A percentile compares a stretch with the other conserved stretches of the same genome.
Evolutionary conservation across 257 asterid genomes (phyloP).

Genomic region (Haberlea rhodopensis): DNA sequence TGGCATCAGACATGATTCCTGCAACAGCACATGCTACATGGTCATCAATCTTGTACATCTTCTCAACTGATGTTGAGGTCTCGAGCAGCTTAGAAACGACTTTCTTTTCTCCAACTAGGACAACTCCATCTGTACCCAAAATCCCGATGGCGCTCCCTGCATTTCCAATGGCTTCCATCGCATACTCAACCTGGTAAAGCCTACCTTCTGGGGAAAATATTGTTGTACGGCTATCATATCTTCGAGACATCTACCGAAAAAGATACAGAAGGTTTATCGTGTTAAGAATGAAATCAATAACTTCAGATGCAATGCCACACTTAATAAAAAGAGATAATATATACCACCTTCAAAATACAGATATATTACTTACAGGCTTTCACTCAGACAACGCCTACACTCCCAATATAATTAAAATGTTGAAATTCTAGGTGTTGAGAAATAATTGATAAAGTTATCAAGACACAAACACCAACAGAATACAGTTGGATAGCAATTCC

Average conservation of each 20-base stretch:
- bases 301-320: not conserved
- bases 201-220: slow-evolving; percentile 97
- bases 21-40: slow-evolving; percentile 96
- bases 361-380: not conserved
- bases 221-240: slow-evolving; percentile 93
- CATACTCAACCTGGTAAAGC: slow-evolving; percentile 89
- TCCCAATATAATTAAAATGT: not conserved
- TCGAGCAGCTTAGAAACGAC: slow-evolving; percentile 89
- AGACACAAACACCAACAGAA: not conserved
- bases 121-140: slow-evolving; percentile 78
- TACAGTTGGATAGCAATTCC: not conserved
- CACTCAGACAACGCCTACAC: not conserved
- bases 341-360: not conserved
- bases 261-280: not conserved
- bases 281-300: not conserved
- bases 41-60: slow-evolving; percentile 95
- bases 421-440: not conserved
- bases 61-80: slow-evolving; percentile 79
- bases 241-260: slow-evolving; percentile 57
- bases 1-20: slow-evolving; percentile 95
- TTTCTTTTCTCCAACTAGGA: slow-evolving; percentile 85
- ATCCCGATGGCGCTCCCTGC: slow-evolving; percentile 95
- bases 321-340: not conserved
- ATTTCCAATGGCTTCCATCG: slow-evolving; percentile 97
- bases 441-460: not conserved